Base-by-base conservation (phyloP, 352 stramenopile species). In the Globisporangium megalacanthum region DNA sequence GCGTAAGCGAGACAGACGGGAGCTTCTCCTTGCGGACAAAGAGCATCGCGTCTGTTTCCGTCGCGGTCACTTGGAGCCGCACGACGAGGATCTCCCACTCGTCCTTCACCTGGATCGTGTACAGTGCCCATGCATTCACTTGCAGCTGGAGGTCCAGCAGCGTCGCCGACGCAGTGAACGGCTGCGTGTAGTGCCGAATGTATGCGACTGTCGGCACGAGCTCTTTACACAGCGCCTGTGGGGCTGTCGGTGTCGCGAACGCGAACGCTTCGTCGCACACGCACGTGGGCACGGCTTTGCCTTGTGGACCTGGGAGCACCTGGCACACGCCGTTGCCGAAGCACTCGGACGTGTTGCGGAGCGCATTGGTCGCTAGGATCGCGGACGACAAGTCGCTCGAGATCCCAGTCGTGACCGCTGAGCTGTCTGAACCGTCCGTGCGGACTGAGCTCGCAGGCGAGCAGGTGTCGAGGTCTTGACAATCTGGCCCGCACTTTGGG, bases 291-390 rank as follows among this genome's bases (percentile, higher is more conserved):
- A 76, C 48, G 13, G 57, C 47, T 17, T 62, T 54, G 15, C 60
- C 70, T 9, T 39, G 54, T 0, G 63, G 55, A 19, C 61, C 56
- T 0, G 41, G 62, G 9, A 57, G 2, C 2, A 81, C 54, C 47
- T 69, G 61, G 31, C 82, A 92, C 14, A 84, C 73, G 17, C 82
- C 82, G 39, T 92, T 89, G 6, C 82, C 79, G 52, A 80, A 92
- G 58, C 82, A 92, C 46, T 89, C 78, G 13, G 82, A 83, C 0
- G 74, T 86, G 41, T 66, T 86, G 1, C 74, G 75, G 17, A 92
- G 50, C 8, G 73, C 59, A 15, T 67, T 77, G 3, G 22, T 56
- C 4, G 64, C 53, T 8, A 62, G 57, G 8, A 65, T 60, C 8
- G 53, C 39, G 0, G 64, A 55, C 6, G 61, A 62, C 2, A 20